phyloP scores from a whole-genome alignment of 176 grass and related monocot species.

The Rhynchospora tenuis region DNA sequence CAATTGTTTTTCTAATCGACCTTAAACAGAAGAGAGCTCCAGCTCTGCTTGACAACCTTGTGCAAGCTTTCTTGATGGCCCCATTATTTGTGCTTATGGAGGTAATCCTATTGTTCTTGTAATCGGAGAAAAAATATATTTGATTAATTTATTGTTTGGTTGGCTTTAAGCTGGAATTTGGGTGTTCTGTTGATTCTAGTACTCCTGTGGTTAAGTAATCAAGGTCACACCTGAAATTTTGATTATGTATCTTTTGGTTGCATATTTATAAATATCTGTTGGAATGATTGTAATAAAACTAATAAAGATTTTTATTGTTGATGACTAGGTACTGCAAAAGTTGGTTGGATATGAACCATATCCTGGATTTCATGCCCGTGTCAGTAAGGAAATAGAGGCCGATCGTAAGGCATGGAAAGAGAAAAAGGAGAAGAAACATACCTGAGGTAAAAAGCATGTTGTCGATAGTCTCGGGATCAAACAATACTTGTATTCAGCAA shows the following conservation, averaged over 20 bases:
- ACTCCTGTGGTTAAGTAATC: not conserved
- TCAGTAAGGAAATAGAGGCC: conserved; percentile 50
- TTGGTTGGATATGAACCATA: conserved; percentile 69
- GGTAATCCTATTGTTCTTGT: conserved; percentile 38
- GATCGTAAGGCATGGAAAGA: conserved; percentile 62
- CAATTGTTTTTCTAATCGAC: not conserved
- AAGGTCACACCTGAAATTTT: not conserved
- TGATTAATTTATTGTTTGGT: not conserved
- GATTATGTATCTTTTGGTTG: not conserved
- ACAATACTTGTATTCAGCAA: not conserved
- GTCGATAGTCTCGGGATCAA: not conserved
- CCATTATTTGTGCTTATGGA: conserved; percentile 95
- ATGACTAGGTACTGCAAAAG: conserved; percentile 50
- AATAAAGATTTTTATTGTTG: not conserved
- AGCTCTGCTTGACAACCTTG: conserved; percentile 83
- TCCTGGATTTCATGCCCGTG: conserved; percentile 65
- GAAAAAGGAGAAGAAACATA: conserved; percentile 54
- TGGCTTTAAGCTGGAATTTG: not conserved
- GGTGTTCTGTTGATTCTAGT: not conserved
- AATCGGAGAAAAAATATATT: not conserved
- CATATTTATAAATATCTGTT: not conserved
- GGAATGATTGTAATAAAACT: not conserved
- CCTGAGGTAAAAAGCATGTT: conserved; percentile 23
- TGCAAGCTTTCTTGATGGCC: conserved; percentile 88
- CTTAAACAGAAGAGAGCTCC: conserved; percentile 65